These are phyloP conservation scores for Fomes fomentarius DNA, from an alignment of 1,284 basidiomycete genomes.

Conservation along the genomic window DNA sequence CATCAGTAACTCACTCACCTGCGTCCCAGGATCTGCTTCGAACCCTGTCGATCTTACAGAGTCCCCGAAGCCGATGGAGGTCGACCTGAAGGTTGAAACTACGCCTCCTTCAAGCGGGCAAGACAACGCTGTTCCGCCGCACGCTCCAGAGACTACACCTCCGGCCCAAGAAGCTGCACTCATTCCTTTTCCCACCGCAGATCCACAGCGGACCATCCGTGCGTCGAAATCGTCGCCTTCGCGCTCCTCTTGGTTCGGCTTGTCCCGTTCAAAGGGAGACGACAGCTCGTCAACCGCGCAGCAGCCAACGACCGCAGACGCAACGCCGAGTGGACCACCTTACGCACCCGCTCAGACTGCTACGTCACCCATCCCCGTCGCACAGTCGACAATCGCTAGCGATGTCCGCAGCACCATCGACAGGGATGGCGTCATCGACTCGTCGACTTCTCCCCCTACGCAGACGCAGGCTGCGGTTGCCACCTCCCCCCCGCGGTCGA, in stretches of 20 bases:
- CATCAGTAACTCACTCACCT: background rate
- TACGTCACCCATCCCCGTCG: background rate
- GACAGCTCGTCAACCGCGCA: background rate
- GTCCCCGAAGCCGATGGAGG: conserved; percentile 7
- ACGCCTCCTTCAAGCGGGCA: background rate
- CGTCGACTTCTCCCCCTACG: background rate
- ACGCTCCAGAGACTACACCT: no score
- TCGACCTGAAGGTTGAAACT: background rate
- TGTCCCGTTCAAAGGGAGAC: conserved; percentile 8
- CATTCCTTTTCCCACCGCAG: conserved; percentile 10
- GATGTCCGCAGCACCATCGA: background rate
- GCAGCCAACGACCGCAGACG: background rate
- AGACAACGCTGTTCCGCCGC: background rate
- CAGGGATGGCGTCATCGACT: background rate
- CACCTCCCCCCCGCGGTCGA: conserved; percentile 10
- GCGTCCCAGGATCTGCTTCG: conserved; percentile 4
- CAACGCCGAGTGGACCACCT: background rate
- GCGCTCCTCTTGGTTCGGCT: conserved; percentile 22
- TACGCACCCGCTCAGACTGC: background rate
- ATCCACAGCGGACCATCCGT: conserved; percentile 11
- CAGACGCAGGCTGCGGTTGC: background rate
- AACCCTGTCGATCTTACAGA: conserved; percentile 17
- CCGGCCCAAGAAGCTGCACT: background rate
- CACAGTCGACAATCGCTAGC: background rate
- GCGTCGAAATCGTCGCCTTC: conserved; percentile 11